Base-by-base conservation (phyloP, 495 filamentous ascomycete species). In the Aspergillus hancockii region DNA sequence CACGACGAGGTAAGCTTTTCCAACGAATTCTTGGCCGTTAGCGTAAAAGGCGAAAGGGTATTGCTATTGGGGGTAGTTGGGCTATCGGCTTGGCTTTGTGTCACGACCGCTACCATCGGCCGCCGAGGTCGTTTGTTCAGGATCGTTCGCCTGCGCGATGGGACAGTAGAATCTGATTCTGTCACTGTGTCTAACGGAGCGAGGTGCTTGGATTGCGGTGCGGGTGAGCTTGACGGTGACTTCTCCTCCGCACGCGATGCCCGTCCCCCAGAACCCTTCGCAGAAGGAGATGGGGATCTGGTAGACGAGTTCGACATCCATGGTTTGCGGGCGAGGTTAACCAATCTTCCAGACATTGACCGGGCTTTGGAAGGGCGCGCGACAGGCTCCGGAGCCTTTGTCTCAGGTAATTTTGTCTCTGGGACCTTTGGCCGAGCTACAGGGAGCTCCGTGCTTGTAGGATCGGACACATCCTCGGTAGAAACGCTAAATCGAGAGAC, bases 291-390 rank as follows among this genome's bases (percentile, higher is more conserved):
- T 5, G 85, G 84, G 7, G 87, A 86, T 47, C 83, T 77, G 32
- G 85, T 86, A 10, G 81, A 77, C 21, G 88, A 88, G 45, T 71
- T 74, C 9, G 83, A 74, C 14, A 83, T 82, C 88, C 88, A 91
- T 46, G 88, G 85, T 66, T 83, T 83, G 60, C 82, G 83, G 13
- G 88, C 85, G 62, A 90, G 80, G 58, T 77, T 85, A 58, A 85
- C 82, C 65, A 91, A 80, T 28, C 87, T 83, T 43, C 85, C 86
- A 6, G 87, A 86, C 65, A 88, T 82, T 5, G 79, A 77, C 45
- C 76, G 76, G 23, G 69, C 63, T 55, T 79, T 81, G 1, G 76
- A 73, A n/a, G 74, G 76, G 47, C 75, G 75, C 31, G 66, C 72
- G 16, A 71, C 72, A 5, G 73, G 75, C 55, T 76, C 75, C 5